A percentile compares a stretch with the other conserved stretches of the same genome.
These are phyloP conservation scores for Nannizzia gypsea DNA, from an alignment of 2,329 filamentous ascomycete species.

Conservation along the genomic window DNA sequence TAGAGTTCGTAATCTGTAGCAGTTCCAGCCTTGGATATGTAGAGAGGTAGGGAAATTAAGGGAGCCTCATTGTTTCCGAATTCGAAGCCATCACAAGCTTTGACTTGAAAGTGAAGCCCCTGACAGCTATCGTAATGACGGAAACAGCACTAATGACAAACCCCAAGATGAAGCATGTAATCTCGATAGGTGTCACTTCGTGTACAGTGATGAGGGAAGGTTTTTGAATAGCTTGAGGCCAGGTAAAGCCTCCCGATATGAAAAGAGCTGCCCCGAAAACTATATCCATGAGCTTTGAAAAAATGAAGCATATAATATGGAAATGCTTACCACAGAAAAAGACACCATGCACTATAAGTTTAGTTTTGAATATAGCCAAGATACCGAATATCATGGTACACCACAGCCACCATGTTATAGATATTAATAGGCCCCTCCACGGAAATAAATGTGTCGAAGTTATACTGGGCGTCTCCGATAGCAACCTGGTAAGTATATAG, in stretches of 20 bases:
- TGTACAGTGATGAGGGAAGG: background rate
- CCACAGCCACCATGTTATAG: background rate
- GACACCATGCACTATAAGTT: background rate
- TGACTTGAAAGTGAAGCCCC: background rate
- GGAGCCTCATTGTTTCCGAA: background rate
- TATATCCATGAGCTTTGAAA: background rate
- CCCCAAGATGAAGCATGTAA: background rate
- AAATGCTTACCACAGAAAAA: background rate
- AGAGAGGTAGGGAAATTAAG: background rate
- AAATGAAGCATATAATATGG: background rate
- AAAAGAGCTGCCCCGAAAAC: background rate
- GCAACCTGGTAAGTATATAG: conserved; percentile 15
- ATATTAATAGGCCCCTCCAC: background rate
- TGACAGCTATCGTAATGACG: background rate
- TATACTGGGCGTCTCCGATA: conserved; percentile 15
- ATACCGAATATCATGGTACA: background rate
- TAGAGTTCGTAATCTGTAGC: background rate
- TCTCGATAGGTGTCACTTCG: background rate
- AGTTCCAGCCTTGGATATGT: background rate
- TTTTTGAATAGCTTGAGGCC: background rate
- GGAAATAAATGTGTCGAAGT: background rate
- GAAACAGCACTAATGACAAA: background rate
- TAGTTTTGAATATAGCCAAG: background rate
- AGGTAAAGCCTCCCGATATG: background rate
- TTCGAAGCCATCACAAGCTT: background rate